Percentiles rank a stretch among this genome's conserved stretches.
These are phyloP conservation scores for Thinopyrum obtusiflorum DNA, from an alignment of 202 grass and related monocot genomes.

Conservation along the genomic window DNA sequence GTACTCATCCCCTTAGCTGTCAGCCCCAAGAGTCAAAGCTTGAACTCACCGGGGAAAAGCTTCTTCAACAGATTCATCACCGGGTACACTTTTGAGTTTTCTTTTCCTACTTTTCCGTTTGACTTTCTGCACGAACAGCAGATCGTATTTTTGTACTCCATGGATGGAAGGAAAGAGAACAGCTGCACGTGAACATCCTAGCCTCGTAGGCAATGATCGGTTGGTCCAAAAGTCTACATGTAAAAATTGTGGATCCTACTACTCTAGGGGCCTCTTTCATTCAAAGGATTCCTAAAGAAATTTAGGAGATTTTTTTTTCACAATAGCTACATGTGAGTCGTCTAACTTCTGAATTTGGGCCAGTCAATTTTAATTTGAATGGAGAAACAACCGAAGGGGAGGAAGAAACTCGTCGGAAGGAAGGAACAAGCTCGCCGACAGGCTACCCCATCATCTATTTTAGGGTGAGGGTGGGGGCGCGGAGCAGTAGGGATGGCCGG, in stretches of 20 bases:
- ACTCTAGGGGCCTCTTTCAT: too few relatives aligned
- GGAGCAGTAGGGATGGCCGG: too few relatives aligned
- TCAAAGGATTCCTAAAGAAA: too few relatives aligned
- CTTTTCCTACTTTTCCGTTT: background rate
- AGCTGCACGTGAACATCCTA: background rate
- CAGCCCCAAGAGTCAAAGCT: slow-evolving; percentile 8
- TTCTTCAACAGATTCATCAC: background rate
- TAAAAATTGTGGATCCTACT: background rate
- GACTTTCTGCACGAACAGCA: background rate
- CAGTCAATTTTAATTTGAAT: too few relatives aligned
- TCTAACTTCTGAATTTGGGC: too few relatives aligned
- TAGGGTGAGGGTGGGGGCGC: too few relatives aligned
- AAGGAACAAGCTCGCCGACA: too few relatives aligned
- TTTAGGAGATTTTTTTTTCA: too few relatives aligned
- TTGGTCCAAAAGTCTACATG: background rate
- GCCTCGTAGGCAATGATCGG: background rate
- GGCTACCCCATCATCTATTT: too few relatives aligned
- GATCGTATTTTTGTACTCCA: background rate
- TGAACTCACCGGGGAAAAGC: background rate
- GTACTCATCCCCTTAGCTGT: background rate
- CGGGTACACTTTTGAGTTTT: background rate
- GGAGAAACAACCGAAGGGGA: too few relatives aligned
- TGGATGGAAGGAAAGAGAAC: background rate
- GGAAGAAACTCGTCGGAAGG: too few relatives aligned
- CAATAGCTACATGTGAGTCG: too few relatives aligned